phyloP scores from a whole-genome alignment of 768 basidiomycete species.

The Tephrocybe rancida region DNA sequence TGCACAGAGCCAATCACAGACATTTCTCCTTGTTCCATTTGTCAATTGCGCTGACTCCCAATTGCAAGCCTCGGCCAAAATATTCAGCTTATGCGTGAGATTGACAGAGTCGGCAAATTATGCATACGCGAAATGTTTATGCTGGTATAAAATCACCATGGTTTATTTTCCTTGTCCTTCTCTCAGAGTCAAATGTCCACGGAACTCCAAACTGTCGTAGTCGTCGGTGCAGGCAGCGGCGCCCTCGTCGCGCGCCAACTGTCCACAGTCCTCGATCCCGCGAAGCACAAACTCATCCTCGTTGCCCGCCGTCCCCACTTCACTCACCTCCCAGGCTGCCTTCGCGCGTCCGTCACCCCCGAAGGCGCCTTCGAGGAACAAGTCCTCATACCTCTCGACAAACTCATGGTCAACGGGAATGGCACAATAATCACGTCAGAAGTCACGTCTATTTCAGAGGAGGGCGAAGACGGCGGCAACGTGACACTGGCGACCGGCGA shows the following conservation, averaged over 20 bases:
- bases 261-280: conserved; percentile 47
- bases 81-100: too few relatives aligned
- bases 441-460: conserved; percentile 32
- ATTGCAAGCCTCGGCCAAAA: too few relatives aligned
- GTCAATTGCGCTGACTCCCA: background rate
- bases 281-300: conserved; percentile 53
- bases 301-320: conserved; percentile 53
- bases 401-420: conserved; percentile 46
- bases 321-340: conserved; percentile 46
- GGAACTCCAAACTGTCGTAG: conserved; percentile 23
- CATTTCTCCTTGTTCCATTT: background rate
- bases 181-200: conserved; percentile 9
- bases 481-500: conserved; percentile 56
- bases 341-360: conserved; percentile 54
- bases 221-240: conserved; percentile 61
- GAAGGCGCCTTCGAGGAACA: conserved; percentile 44
- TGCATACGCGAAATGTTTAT: too few relatives aligned
- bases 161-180: background rate
- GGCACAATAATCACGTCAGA: conserved; percentile 45
- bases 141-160: background rate
- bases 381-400: conserved; percentile 53
- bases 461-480: conserved; percentile 38
- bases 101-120: too few relatives aligned
- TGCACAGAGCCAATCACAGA: background rate
- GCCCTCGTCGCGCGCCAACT: conserved; percentile 46